Conservation (phyloP, 108 stramenopile genomes). For the Cyclotella kingstonii region DNA sequence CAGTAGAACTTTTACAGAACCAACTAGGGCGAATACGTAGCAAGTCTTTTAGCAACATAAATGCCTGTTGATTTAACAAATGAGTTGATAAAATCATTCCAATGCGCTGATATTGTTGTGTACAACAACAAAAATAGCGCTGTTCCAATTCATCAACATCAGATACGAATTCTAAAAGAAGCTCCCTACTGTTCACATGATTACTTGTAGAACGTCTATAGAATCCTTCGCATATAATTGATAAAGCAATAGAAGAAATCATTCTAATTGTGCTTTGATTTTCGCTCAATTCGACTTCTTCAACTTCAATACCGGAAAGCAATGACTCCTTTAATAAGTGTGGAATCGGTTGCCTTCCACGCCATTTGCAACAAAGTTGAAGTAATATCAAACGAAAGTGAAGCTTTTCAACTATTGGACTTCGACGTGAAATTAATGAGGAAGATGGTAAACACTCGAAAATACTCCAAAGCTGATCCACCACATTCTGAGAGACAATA, state of each 20-base stretch:
- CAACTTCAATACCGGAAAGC: neutral
- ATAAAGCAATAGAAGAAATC: conserved; percentile 25
- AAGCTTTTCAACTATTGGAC: neutral
- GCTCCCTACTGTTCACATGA: conserved; percentile 14
- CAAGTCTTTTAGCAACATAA: conserved; percentile 21
- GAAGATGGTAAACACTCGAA: conserved; percentile 28
- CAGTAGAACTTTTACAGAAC: conserved; percentile 24
- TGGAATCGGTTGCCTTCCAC: conserved; percentile 6
- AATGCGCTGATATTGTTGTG: conserved; percentile 14
- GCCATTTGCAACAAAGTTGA: conserved; percentile 37
- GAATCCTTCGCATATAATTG: conserved; percentile 50
- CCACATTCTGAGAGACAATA: conserved; percentile 6
- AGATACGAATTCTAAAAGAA: conserved; percentile 49
- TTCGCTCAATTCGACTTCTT: neutral
- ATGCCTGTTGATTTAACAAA: conserved; percentile 27
- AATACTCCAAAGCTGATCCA: conserved; percentile 26
- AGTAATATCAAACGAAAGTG: conserved; percentile 25
- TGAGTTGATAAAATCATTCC: conserved; percentile 15
- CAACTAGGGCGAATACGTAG: conserved; percentile 33
- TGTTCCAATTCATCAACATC: conserved; percentile 57
- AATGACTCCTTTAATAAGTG: conserved; percentile 16
- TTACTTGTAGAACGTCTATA: conserved; percentile 13
- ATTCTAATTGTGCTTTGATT: neutral
- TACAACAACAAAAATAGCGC: conserved; percentile 22
- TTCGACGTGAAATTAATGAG: neutral